A percentile compares a stretch with the other conserved stretches of the same genome.
Evolutionary conservation across 2,329 filamentous ascomycete genomes (phyloP).

Genomic region (Ceratocystis variospora): DNA sequence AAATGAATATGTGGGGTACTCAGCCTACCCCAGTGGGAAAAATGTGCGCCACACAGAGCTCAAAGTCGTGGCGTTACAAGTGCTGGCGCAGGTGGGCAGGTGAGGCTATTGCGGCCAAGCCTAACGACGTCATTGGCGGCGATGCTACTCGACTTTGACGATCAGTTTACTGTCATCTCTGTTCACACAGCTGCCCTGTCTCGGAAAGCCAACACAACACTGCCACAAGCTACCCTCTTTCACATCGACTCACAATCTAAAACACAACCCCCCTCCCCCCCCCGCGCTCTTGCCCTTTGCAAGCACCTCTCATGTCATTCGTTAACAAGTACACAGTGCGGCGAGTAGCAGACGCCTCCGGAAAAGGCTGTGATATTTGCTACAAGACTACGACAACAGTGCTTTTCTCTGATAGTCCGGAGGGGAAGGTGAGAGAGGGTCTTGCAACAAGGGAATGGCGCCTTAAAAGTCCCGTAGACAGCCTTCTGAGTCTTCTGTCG

Average conservation of each 20-base stretch:
- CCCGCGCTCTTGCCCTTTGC: neutral
- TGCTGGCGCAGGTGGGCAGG: too few species aligned
- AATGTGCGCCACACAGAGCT: neutral
- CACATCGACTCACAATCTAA: too few species aligned
- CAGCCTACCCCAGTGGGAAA: neutral
- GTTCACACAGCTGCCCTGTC: too few species aligned
- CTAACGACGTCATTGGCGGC: neutral
- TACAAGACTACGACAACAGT: slow-evolving; percentile 80
- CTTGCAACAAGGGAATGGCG: neutral
- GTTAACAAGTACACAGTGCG: slow-evolving; percentile 75
- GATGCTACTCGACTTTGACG: neutral
- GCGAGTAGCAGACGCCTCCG: slow-evolving; percentile 68
- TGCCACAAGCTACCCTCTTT: too few species aligned
- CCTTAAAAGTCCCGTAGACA: slow-evolving; percentile 14
- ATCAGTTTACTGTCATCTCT: neutral
- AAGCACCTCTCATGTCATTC: slow-evolving; percentile 37
- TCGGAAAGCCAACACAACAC: too few species aligned
- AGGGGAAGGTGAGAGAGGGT: slow-evolving; percentile 17
- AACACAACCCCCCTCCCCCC: too few species aligned
- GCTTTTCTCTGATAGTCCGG: slow-evolving; percentile 40
- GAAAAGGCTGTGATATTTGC: slow-evolving; percentile 81
- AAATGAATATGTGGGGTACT: neutral
- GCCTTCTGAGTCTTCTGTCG: neutral
- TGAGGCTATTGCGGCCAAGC: neutral
- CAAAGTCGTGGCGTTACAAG: too few species aligned